Evolutionary conservation across 1,139 yeast genomes (phyloP), one percentile per base, ranked within the genome.

Genomic region (Yamadazyma membranifaciens): DNA sequence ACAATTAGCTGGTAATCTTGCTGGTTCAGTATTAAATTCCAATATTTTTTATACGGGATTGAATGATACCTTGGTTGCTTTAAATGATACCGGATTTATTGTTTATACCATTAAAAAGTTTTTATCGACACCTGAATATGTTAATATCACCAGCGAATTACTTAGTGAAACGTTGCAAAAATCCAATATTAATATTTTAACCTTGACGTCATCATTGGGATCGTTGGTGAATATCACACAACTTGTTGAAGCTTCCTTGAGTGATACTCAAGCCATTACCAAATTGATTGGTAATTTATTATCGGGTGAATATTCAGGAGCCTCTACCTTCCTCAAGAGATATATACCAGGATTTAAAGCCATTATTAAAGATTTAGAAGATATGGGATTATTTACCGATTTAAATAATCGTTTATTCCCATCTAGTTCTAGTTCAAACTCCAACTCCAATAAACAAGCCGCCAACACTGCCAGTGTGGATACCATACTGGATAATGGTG

Each of bases 1-100:
- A 14, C 40, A 49, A 2, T 65, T 72, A 43, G 54, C 58, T 27
- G 54, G 56, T n/a, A 69, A 69, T 47, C 38, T 65, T 11, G 55
- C 58, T 13, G 59, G 63, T 3, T 45, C 63, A 1, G 49, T 65
- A 26, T 56, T 71, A 44, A 49, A 56, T 25, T 67, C 74, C 2
- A 42, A 54, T n/a, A 25, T 62, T 4, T 58, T 69, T 37, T 52
- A 52, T 28, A 45, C 50, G 33, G 48, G 62, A 4, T 54, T 68
- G 17, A 51, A 49, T 22, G 69, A 61, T 39, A 50, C 59, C 7
- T 52, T 67, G 34, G 55, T 57, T 37, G 71, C 75, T 4, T 62
- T 72, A 43, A 72, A 72, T 53, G 68, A 69, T 44, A 69, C 77
- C 7, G 73, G 71, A 9, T 55, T 72, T 39, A 63, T 63, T n/a